Evolutionary conservation across 2,329 filamentous ascomycete genomes (phyloP).

Genomic region (Chalaropsis ovoidea): DNA sequence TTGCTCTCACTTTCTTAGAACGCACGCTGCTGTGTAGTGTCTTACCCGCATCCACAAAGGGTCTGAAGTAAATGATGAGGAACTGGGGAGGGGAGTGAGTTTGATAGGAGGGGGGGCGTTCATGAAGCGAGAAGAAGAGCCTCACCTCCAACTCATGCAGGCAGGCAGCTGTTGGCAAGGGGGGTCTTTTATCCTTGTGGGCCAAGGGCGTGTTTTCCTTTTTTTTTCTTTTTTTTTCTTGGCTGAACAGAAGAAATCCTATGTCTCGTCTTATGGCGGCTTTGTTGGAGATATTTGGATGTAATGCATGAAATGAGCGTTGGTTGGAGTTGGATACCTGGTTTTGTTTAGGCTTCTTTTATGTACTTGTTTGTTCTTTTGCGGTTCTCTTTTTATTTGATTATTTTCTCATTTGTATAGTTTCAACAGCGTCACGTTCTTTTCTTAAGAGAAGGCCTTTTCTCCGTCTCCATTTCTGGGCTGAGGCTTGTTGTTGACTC

Average conservation of each 20-base stretch:
- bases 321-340: slow-evolving; percentile 14
- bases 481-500: background rate
- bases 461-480: background rate
- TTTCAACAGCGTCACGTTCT: background rate
- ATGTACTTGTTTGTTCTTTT: background rate
- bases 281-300: slow-evolving; percentile 11
- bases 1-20: slow-evolving; percentile 34
- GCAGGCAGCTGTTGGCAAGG: background rate
- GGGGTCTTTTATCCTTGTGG: background rate
- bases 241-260: background rate
- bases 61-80: slow-evolving; percentile 31
- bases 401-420: background rate
- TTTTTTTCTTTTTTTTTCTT: background rate
- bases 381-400: background rate
- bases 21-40: slow-evolving; percentile 44
- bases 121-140: background rate
- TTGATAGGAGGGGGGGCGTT: background rate
- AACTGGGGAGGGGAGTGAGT: background rate
- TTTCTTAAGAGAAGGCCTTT: background rate
- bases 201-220: background rate
- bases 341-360: background rate
- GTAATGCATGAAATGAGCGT: slow-evolving; percentile 15
- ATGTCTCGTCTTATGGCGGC: slow-evolving; percentile 11
- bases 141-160: background rate
- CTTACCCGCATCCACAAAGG: slow-evolving; percentile 49